These are phyloP conservation scores for Eutrema salsugineum DNA, from an alignment of 441 rosid species.

Conservation along the genomic window DNA sequence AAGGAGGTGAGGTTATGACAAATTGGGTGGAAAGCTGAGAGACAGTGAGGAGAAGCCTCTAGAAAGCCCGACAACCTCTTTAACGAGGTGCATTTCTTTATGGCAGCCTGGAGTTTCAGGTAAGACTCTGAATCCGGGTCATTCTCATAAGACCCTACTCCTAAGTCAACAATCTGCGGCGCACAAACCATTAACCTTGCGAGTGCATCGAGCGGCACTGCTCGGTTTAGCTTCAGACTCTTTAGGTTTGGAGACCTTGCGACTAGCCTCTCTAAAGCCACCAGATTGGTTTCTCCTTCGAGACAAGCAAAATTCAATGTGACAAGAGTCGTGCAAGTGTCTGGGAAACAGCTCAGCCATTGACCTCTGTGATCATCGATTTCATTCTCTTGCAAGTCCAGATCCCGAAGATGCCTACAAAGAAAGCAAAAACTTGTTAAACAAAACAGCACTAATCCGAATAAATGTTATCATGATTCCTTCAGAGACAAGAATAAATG, in stretches of 20 bases:
- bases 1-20: constrained; percentile 57
- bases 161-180: constrained; percentile 74
- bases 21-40: constrained; percentile 57
- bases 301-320: constrained; percentile 91
- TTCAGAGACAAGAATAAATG: no score
- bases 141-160: constrained; percentile 66
- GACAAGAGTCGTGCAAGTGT: constrained; percentile 63
- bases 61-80: constrained; percentile 83
- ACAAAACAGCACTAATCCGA: neutral
- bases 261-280: constrained; percentile 83
- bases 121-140: constrained; percentile 63
- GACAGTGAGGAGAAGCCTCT: constrained; percentile 67
- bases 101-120: constrained; percentile 38
- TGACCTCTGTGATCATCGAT: constrained; percentile 85
- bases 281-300: constrained; percentile 76
- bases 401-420: constrained; percentile 70
- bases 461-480: neutral
- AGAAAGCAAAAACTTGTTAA: neutral
- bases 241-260: constrained; percentile 82
- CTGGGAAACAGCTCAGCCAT: constrained; percentile 89
- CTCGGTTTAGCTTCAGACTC: constrained; percentile 72
- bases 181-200: constrained; percentile 60
- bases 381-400: constrained; percentile 95
- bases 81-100: constrained; percentile 52
- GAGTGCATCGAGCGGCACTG: constrained; percentile 68